Conservation (phyloP, 2,329 filamentous ascomycete species). For the Orbilia ellipsospora region DNA sequence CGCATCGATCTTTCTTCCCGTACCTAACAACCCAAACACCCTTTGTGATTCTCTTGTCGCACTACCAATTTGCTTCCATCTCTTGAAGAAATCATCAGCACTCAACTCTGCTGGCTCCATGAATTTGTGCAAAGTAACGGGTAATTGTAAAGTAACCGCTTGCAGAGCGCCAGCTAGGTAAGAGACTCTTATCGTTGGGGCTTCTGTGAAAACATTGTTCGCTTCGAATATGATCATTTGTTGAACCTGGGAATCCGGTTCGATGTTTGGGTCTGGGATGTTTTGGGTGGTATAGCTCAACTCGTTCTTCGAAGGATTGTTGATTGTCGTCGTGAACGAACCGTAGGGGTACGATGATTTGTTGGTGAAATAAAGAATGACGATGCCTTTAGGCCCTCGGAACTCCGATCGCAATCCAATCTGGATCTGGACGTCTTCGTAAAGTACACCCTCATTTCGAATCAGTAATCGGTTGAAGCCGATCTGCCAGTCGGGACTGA, state of each 20-base stretch:
- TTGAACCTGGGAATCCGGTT: conserved; percentile 80
- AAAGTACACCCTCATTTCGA: conserved; percentile 84
- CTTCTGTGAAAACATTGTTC: conserved; percentile 80
- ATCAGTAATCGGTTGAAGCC: conserved; percentile 88
- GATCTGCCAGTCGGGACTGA: conserved; percentile 93
- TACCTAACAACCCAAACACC: conserved; percentile 76
- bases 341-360: conserved; percentile 85
- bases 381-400: conserved; percentile 90
- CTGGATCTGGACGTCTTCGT: conserved; percentile 94
- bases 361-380: conserved; percentile 96
- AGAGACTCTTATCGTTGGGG: conserved; percentile 91
- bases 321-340: conserved; percentile 93
- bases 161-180: conserved; percentile 95
- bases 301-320: conserved; percentile 74
- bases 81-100: conserved; percentile 96
- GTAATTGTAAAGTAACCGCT: conserved; percentile 88
- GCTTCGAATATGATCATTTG: conserved; percentile 96
- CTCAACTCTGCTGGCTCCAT: conserved; percentile 91
- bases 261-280: conserved; percentile 83
- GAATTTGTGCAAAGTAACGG: conserved; percentile 90
- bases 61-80: conserved; percentile 98
- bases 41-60: conserved; percentile 85
- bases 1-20: conserved; percentile 74
- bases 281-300: conserved; percentile 88
- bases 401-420: conserved; percentile 93